Evolutionary conservation across 2,329 filamentous ascomycete species (phyloP), one percentile per base, ranked within the genome.

Genomic region (Colletotrichum brevisporum): DNA sequence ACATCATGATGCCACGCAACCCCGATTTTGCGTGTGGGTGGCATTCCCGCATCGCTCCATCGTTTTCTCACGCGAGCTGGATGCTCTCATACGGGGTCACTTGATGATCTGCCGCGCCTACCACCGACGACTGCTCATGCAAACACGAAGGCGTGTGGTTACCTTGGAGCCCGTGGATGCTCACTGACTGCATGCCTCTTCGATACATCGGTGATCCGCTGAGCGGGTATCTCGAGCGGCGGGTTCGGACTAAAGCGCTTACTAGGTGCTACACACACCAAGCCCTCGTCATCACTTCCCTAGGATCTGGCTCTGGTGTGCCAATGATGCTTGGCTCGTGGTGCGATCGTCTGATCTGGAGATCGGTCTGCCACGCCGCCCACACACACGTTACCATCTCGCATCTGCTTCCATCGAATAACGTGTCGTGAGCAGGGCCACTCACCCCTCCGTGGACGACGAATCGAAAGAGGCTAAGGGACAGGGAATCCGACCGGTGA

Each of bases 311-410:
- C 55, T 56, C 36, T 36, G 31, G 56, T 68, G 59, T 54, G 62
- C 67, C 63, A 58, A 48, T 39, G 59, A 61, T 50, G 62, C 60
- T 63, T 70, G 51, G 59, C 63, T 60, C 53, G 13, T 54, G 63
- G 60, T 68, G 68, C 63, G 70, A 69, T 71, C 68, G 54, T 71
- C 67, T 67, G 70, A 71, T 71, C 70, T 70, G 68, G 70, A 68
- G 68, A 71, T 71, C 70, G 70, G 52, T 59, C 60, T 68, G 45
- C 59, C 69, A 69, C 60, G 59, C 53, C 39, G 51, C 51, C 69
- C 67, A 62, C 61, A 48, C 54, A 68, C 66, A 58, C 53, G 52
- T 63, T 41, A 52, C 48, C 63, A 62, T 70, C 67, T 70, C 56
- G 52, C 57, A 70, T 69, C 43, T 56, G 21, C 13, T 18, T 21